Conservation (phyloP, 371 early-diverging fungal species). For the Fennellomyces sp. region DNA sequence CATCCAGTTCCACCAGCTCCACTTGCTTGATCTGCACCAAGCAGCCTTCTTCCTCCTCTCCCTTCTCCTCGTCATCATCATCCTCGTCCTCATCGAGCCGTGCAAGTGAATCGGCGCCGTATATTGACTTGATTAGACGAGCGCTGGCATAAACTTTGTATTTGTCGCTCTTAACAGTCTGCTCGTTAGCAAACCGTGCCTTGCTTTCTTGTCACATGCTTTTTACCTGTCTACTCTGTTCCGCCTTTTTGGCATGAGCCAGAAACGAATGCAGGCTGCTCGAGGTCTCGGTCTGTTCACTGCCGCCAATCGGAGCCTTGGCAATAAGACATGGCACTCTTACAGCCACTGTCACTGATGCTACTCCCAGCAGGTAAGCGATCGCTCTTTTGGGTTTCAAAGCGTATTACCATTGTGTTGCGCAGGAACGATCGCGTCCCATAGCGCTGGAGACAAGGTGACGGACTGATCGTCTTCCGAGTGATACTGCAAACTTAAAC, state of each 20-base stretch:
- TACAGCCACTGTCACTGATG: conserved; percentile 13
- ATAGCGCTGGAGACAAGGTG: conserved; percentile 16
- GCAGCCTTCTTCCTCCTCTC: conserved; percentile 16
- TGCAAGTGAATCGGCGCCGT: conserved; percentile 35
- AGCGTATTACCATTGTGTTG: conserved; percentile 2
- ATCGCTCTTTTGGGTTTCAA: not conserved
- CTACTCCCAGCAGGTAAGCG: not conserved
- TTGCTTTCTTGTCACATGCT: not conserved
- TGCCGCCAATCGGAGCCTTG: conserved; percentile 5
- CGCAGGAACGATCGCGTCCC: conserved; percentile 9
- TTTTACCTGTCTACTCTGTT: not conserved
- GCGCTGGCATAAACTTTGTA: conserved; percentile 23
- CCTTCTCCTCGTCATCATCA: conserved; percentile 19
- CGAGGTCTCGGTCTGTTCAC: not conserved
- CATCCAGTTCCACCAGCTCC: conserved; percentile 62
- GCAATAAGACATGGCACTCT: conserved; percentile 17
- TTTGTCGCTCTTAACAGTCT: not conserved
- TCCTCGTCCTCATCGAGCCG: conserved; percentile 37
- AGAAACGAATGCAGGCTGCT: conserved; percentile 13
- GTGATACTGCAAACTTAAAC: conserved; percentile 9
- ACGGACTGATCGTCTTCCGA: conserved; percentile 14
- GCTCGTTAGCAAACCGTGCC: not conserved
- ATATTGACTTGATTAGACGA: conserved; percentile 29
- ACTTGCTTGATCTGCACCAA: conserved; percentile 38
- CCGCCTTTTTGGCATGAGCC: conserved; percentile 12